Evolutionary conservation across 2,329 filamentous ascomycete genomes (phyloP).

Genomic region (Metarhizium rileyi): DNA sequence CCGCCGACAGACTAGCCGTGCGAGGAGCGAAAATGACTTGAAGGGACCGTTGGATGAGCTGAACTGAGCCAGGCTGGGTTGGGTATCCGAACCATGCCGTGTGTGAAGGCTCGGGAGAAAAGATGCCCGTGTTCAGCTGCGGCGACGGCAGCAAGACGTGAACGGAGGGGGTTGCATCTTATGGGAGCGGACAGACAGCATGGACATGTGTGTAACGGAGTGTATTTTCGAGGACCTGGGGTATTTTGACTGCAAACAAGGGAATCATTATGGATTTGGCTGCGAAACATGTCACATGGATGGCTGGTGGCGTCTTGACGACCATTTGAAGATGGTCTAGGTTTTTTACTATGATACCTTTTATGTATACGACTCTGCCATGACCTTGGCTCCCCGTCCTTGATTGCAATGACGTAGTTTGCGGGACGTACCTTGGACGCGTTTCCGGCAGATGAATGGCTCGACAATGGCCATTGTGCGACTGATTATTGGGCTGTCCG

Average conservation of each 20-base stretch:
- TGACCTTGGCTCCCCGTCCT: neutral
- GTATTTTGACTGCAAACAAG: neutral
- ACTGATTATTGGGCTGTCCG: too few relatives aligned
- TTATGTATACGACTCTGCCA: neutral
- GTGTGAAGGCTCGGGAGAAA: neutral
- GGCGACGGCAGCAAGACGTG: neutral
- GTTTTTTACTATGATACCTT: neutral
- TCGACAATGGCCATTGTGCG: too few relatives aligned
- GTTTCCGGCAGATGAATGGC: too few relatives aligned
- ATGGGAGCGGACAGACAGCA: neutral
- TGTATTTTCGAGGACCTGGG: neutral
- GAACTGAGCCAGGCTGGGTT: neutral
- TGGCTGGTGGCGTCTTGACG: neutral
- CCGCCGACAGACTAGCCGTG: conserved; percentile 71
- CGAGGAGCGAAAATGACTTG: conserved; percentile 22
- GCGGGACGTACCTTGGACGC: neutral
- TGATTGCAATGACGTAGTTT: neutral
- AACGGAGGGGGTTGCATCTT: neutral
- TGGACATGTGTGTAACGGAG: neutral
- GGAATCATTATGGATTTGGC: neutral
- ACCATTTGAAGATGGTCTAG: neutral
- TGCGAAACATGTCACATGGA: neutral
- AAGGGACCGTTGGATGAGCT: neutral
- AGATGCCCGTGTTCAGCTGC: neutral
- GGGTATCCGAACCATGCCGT: neutral